Evolutionary conservation across 441 rosid genomes (phyloP), one percentile per base, ranked within the genome.

Genomic region (Syzygium malaccense): DNA sequence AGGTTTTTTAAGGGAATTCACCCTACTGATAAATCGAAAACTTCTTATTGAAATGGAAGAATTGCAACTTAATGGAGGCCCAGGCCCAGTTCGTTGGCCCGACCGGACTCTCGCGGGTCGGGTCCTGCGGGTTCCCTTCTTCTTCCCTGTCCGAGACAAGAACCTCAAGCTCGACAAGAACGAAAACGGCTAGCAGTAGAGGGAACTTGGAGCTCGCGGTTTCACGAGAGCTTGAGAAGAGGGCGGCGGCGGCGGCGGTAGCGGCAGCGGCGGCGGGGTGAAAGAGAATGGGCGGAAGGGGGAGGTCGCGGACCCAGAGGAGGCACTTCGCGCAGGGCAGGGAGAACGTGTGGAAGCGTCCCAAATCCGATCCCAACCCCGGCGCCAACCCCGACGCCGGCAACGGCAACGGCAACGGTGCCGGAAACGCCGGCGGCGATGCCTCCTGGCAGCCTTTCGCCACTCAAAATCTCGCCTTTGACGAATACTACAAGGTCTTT

Each of bases 401-500:
- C 83, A 86, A 54, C 88, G n/a, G 92, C 25, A 86, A 54, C 88
- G n/a, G 92, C 25, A 91, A 26, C 14, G 85, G 15, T 11, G 58
- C 9, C 28, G 56, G 75, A 68, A 58, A 64, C 19, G 86, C 85
- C 51, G 26, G 10, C 85, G 79, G 87, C 32, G 92, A 89, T 64
- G 90, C 88, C 28, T 30, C 86, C 15, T 98, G 99, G 99, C 94
- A 94, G 90, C 99, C 99, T 30, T 96, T 96, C 57, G 88, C 95
- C 87, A 95, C 95, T 51, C 94, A 96, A 87, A 98, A 96, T 91
- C 92, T 93, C 51, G 93, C 94, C 86, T 98, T 98, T 89, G 98
- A 95, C 66, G 96, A 95, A 79, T 98, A 95, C 93, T 98, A 98
- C 94, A 95, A 97, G 96, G 99, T 96, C 45, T 32, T 6, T 41